Evolutionary conservation across 331 rosid genomes (phyloP).

Genomic region (Cydonia oblonga): DNA sequence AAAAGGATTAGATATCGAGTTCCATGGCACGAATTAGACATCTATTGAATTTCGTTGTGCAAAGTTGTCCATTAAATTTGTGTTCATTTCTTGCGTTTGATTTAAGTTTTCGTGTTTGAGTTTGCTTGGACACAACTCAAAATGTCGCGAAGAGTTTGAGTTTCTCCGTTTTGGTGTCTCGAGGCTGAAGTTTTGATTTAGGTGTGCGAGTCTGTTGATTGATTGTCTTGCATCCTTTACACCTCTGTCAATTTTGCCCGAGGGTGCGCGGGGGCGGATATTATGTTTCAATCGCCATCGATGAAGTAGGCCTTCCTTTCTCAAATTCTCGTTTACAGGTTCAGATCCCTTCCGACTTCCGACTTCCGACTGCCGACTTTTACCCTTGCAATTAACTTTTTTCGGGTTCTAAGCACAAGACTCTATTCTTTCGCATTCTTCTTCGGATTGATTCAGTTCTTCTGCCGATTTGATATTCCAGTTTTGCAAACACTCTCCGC

Average conservation of each 20-base stretch:
- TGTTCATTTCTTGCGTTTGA: not conserved
- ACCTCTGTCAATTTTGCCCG: not conserved
- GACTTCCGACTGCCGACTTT: no score
- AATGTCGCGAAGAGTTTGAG: not conserved
- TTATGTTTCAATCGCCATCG: no score
- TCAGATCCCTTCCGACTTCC: no score
- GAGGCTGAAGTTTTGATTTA: not conserved
- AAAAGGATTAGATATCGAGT: not conserved
- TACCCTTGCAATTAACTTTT: no score
- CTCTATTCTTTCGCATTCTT: not conserved
- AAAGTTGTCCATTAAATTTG: not conserved
- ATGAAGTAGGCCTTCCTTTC: no score
- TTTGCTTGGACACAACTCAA: not conserved
- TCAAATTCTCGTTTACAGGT: no score
- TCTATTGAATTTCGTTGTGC: not conserved
- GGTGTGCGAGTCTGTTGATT: not conserved
- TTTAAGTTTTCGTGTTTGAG: not conserved
- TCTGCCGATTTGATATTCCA: conserved; percentile 51
- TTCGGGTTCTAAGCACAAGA: no score
- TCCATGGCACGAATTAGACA: not conserved
- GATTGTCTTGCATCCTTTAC: not conserved
- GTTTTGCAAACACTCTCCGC: conserved; percentile 40
- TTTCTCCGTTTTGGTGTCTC: not conserved
- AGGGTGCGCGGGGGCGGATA: not conserved
- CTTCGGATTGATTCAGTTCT: conserved; percentile 32